Evolutionary conservation across 345 rosid genomes (phyloP), one percentile per base, ranked within the genome.

Genomic region (Gossypium arboreum): DNA sequence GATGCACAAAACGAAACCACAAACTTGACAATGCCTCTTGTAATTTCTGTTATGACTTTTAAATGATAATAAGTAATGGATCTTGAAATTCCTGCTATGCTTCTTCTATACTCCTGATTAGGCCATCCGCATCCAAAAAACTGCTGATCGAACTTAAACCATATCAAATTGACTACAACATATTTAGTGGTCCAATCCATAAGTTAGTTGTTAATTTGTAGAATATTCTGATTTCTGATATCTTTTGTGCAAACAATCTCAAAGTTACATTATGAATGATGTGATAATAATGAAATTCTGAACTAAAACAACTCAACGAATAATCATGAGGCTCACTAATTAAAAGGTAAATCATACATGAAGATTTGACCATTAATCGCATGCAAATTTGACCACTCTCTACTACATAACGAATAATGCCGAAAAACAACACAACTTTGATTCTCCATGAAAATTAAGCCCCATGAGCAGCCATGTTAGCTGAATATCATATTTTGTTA

Each of bases 1-100:
- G 29, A 18, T 44, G 71, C 71, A 67, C 10, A 22, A 68, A 68
- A 29, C 41, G 13, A 47, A 16, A 25, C 72, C 58, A 69, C 73
- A 5, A 69, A 51, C 9, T 20, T 27, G 9, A 50, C 0, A 50
- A 68, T 68, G 57, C 72, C 25, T 25, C 20, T 34, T 7, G 18
- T 9, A 25, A 16, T 52, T 52, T 68, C 57, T 7, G 22, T 51
- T 27, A 29, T 27, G 29, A 25, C n/a, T 69, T 29, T 69, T 29
- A 29, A 17, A 27, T 5, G 10, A 27, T 9, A 17, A 51, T 1
- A 29, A 25, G 43, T 2, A 51, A 27, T 68, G 73, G 24, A 51
- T 27, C 58, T 69, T 9, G 34, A 29, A 27, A 51, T 17, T 52
- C 73, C 27, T 51, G 51, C 25, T 51, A 52, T 29, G 60, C 20